Evolutionary conservation across 192 early-diverging fungal genomes (phyloP), one percentile per base, ranked within the genome.

Genomic region (Lobulomyces angularis): DNA sequence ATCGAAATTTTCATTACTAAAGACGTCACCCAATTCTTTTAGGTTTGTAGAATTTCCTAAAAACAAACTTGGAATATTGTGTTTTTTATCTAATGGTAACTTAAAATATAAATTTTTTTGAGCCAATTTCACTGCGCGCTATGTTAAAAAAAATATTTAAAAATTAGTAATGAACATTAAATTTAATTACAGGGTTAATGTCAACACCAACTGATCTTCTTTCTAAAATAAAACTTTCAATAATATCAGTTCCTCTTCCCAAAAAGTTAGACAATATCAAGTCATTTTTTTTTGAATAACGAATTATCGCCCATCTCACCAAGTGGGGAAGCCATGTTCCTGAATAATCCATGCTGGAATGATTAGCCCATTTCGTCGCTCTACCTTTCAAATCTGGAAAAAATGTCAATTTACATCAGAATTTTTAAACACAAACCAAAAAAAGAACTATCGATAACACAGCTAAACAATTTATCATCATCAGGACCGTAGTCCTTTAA

Each of bases 221-320:
- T 49, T 76, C 66, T 5, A 88, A 61, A 39, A 93, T 53, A 25
- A 88, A 83, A 28, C 76, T 76, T 55, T 94, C 90, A 14, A 90
- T 91, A 4, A 84, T 86, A 53, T 94, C 90, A 1, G 90, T 94
- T 44, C 85, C 89, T 28, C 88, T 74, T n/a, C 90, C 90, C 11
- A 88, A 54, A 43, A 94, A 94, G 48, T 90, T 94, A 14, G 85
- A 88, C 37, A 94, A 58, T 20, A 94, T 71, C 24, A 71, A 74
- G 18, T 86, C 85, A 24, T 83, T 79, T 18, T 74, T 74, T 5
- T 37, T 45, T 1, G 90, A 90, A 49, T 82, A 88, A 23, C 82
- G 67, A 32, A 80, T 62, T 7, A 93, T 50, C 2, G 80, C 82
- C 67, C 68, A 63, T 28, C 88, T 64, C 14, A 87, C 84, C 12